These are phyloP conservation scores for Papiliotrema flavescens DNA, from an alignment of 1,284 basidiomycete species.

Conservation along the genomic window DNA sequence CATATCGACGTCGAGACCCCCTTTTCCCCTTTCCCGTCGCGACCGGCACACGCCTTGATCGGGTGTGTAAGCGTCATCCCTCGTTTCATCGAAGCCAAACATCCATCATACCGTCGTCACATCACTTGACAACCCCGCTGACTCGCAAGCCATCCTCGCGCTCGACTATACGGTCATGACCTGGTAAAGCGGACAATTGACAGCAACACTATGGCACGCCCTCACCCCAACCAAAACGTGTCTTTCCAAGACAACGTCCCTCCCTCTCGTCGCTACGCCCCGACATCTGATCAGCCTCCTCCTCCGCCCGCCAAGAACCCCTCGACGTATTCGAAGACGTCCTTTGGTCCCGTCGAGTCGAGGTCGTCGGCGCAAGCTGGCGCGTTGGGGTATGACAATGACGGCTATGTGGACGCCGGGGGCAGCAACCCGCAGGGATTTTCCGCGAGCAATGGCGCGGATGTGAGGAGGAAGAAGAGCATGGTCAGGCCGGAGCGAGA, in stretches of 20 bases:
- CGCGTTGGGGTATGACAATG: conserved; percentile 32
- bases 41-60: background rate
- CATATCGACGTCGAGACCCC: background rate
- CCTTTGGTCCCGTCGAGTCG: conserved; percentile 12
- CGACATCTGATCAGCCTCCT: conserved; percentile 25
- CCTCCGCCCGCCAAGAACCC: conserved; percentile 27
- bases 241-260: conserved; percentile 35
- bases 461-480: conserved; percentile 79
- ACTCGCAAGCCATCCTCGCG: background rate
- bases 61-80: background rate
- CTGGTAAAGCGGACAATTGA: background rate
- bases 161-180: background rate
- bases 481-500: conserved; percentile 91
- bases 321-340: conserved; percentile 25
- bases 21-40: background rate
- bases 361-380: conserved; percentile 16
- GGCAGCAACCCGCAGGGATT: conserved; percentile 31
- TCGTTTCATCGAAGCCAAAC: background rate
- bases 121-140: background rate
- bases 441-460: conserved; percentile 32
- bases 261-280: conserved; percentile 27
- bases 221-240: conserved; percentile 32
- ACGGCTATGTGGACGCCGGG: conserved; percentile 30
- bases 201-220: conserved; percentile 34
- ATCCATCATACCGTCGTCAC: background rate